Conservation (phyloP, 129 eudicot species). For the Arctium lappa region DNA sequence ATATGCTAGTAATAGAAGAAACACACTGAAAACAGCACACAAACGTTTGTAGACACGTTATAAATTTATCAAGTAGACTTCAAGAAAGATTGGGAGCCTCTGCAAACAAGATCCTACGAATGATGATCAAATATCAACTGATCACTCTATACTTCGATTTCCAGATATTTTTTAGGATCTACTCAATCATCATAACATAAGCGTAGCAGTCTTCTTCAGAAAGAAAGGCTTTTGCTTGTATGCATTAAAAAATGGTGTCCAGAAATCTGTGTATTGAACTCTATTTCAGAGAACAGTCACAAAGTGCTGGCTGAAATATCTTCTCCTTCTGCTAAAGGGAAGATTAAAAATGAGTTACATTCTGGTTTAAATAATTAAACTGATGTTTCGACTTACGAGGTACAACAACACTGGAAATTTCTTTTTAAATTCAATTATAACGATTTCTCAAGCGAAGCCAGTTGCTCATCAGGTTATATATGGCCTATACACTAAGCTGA, state of each 20-base stretch:
- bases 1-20: not conserved
- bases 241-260: too few species aligned
- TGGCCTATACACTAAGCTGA: not conserved
- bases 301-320: not conserved
- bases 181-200: too few species aligned
- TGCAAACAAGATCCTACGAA: not conserved
- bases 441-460: not conserved
- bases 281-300: not conserved
- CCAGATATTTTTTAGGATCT: not conserved
- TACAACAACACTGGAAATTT: not conserved
- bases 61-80: not conserved
- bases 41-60: not conserved
- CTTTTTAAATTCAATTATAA: not conserved
- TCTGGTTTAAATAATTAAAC: not conserved
- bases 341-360: not conserved
- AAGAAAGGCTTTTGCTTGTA: too few species aligned
- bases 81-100: not conserved
- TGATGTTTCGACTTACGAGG: not conserved
- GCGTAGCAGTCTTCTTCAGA: too few species aligned
- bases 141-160: not conserved
- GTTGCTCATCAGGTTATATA: conserved; percentile 3
- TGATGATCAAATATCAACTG: not conserved
- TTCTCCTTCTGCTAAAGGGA: not conserved
- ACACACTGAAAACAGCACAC: not conserved
- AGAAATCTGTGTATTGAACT: too few species aligned